phyloP scores from a whole-genome alignment of 2,329 filamentous ascomycete genomes.

The Pseudogymnoascus sp. region DNA sequence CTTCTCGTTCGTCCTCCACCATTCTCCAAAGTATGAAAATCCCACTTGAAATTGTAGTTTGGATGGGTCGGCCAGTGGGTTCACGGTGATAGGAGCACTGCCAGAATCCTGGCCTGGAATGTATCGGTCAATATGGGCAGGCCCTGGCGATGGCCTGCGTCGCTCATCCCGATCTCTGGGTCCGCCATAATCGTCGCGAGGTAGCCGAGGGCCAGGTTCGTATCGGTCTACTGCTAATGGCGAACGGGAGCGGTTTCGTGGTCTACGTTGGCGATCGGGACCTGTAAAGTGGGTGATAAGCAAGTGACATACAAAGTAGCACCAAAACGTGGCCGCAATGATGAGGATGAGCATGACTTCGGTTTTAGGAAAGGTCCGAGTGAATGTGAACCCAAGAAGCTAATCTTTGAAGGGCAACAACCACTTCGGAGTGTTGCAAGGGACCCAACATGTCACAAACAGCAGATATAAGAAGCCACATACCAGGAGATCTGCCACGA shows the following conservation, averaged over 20 bases:
- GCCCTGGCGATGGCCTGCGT: conserved; percentile 47
- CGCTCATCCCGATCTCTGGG: conserved; percentile 41
- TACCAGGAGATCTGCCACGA: conserved; percentile 63
- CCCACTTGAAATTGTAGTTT: conserved; percentile 71
- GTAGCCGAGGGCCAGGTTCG: conserved; percentile 54
- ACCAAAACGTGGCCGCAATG: not conserved
- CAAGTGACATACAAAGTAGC: conserved; percentile 9
- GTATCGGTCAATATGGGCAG: conserved; percentile 75
- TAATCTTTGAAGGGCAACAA: not conserved
- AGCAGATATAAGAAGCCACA: conserved; percentile 28
- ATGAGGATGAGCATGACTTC: not conserved
- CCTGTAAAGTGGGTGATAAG: conserved; percentile 33
- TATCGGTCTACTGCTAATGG: conserved; percentile 65
- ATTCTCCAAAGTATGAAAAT: conserved; percentile 79
- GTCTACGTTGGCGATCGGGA: conserved; percentile 44
- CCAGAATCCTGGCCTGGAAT: conserved; percentile 62
- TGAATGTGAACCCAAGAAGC: not conserved
- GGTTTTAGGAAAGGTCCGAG: conserved; percentile 2
- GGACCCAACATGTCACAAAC: not conserved
- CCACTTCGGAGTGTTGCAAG: not conserved
- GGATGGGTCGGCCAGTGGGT: conserved; percentile 64
- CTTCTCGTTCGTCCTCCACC: conserved; percentile 75
- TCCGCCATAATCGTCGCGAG: conserved; percentile 57
- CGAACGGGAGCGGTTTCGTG: conserved; percentile 60
- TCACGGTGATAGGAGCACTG: conserved; percentile 44